Base-by-base conservation (phyloP, 306 rosid genomes). In the Cucurbita pepo region DNA sequence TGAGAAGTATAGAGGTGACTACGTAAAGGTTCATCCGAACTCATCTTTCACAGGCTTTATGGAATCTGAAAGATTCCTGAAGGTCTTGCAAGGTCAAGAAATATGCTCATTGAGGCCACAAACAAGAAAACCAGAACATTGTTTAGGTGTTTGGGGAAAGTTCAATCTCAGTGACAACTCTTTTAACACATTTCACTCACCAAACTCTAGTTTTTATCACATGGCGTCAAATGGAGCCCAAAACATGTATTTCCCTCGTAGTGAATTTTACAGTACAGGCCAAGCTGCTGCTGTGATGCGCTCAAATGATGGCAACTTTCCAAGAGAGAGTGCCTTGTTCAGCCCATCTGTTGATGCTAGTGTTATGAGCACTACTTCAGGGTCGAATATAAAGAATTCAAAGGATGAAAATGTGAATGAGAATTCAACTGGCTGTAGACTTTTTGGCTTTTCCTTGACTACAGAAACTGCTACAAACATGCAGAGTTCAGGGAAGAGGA, bases 31-130 rank as follows among this genome's bases (percentile, higher is more conserved):
- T 80, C 93, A 79, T 77, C 77, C 80, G 66, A 77, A 84, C 82
- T 77, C 85, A 80, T 79, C 86, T 77, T 86, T 77, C 74, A 81
- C 97, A 71, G 89, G 94, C 86, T 84, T 88, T 76, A 81, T 71
- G 71, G 98, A 93, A 80, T 76, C 91, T 55, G 85, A 82, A 21
- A 81, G 88, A 83, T 84, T 87, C 81, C 91, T 88, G 10, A 90
- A 81, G 95, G 97, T 93, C 96, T 93, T 88, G 97, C 98, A 93
- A 88, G 96, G 97, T 93, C 97, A 93, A 93, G 98, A 90, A 92
- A 88, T 88, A 78, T 86, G 89, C 85, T 92, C 89, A 61, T 67
- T 88, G 82, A 89, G 90, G 74, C 85, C 96, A 55, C 82, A 84
- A 75, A 72, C 90, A 19, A 89, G 87, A 77, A 87, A 87, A 82